Evolutionary conservation across 441 rosid species (phyloP).

Genomic region (Pelargonium cotyledonis): DNA sequence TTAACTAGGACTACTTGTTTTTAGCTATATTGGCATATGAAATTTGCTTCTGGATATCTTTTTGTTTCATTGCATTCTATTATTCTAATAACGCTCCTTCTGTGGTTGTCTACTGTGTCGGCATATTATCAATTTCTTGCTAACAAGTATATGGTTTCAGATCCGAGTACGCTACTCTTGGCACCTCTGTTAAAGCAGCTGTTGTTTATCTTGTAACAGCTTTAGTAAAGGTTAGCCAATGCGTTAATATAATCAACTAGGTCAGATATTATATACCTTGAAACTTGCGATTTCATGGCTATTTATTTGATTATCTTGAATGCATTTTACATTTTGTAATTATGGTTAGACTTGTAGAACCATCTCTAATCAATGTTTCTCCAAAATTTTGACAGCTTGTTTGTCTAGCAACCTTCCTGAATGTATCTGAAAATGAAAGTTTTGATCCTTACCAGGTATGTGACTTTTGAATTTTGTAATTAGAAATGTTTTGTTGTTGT

Average conservation of each 20-base stretch:
- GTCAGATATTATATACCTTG: no score
- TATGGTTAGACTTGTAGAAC: no score
- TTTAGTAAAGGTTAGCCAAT: constrained; percentile 60
- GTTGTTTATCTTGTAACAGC: constrained; percentile 85
- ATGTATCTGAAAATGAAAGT: constrained; percentile 73
- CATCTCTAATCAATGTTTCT: not conserved
- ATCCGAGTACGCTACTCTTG: constrained; percentile 86
- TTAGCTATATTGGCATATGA: no score
- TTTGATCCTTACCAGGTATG: constrained; percentile 88
- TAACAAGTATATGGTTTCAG: constrained; percentile 30
- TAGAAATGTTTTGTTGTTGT: not conserved
- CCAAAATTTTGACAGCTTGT: constrained; percentile 55
- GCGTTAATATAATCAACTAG: not conserved
- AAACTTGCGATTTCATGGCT: no score
- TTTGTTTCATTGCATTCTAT: no score
- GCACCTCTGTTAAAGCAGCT: constrained; percentile 80
- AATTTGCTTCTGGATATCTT: not conserved
- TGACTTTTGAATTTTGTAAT: not conserved
- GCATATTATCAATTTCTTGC: not conserved
- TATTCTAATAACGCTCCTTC: not conserved
- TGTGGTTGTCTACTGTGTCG: not conserved
- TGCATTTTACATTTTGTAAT: no score
- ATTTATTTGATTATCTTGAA: no score
- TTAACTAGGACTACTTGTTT: not conserved
- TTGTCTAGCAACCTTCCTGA: constrained; percentile 83